Conservation (phyloP, 179 eudicot species). For the Amaranthus tricolor region DNA sequence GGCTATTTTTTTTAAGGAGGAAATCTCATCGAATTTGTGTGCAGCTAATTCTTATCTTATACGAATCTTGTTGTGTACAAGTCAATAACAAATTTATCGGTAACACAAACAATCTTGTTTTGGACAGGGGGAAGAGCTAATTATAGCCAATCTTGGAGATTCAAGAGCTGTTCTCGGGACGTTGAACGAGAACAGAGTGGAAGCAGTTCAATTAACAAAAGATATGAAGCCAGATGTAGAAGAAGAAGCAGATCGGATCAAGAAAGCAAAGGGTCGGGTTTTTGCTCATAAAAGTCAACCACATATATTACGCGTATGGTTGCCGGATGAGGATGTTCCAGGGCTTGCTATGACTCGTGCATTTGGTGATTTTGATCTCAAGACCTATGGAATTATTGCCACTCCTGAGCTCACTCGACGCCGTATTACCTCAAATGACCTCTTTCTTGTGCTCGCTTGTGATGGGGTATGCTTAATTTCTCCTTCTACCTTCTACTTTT, state of each 20-base stretch:
- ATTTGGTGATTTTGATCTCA: constrained; percentile 67
- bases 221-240: constrained; percentile 72
- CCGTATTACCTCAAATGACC: constrained; percentile 47
- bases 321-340: constrained; percentile 62
- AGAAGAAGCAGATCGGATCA: constrained; percentile 69
- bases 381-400: constrained; percentile 58
- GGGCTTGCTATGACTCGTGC: constrained; percentile 93
- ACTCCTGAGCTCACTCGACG: constrained; percentile 55
- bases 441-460: constrained; percentile 62
- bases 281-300: constrained; percentile 58
- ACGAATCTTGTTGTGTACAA: too few species aligned
- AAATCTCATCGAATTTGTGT: neutral
- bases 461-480: constrained; percentile 42
- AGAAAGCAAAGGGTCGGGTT: constrained; percentile 56
- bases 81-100: neutral
- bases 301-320: constrained; percentile 70
- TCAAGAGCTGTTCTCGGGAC: constrained; percentile 75
- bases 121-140: constrained; percentile 55
- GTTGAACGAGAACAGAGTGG: constrained; percentile 33
- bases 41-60: neutral
- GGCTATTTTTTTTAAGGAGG: neutral
- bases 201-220: constrained; percentile 57
- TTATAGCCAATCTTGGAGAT: constrained; percentile 81
- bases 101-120: neutral
- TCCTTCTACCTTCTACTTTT: too few species aligned